Evolutionary conservation across 139 green algal genomes (phyloP).

Genomic region (Chlorella sp.): DNA sequence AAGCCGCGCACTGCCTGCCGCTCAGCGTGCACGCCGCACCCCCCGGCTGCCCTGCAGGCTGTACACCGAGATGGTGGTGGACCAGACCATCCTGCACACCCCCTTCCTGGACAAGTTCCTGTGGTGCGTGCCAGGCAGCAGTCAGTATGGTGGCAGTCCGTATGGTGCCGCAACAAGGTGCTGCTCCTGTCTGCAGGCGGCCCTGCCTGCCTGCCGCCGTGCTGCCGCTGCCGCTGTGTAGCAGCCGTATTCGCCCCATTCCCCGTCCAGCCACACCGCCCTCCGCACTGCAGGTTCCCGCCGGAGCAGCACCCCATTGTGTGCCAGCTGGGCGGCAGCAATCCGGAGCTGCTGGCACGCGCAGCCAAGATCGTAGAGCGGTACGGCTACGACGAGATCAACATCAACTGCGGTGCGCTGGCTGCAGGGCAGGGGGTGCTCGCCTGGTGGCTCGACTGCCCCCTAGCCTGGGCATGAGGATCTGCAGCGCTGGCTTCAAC

Average conservation of each 20-base stretch:
- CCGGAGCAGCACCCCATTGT: conserved; percentile 92
- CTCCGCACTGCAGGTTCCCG: conserved; percentile 66
- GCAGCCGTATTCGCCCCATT: too few species aligned
- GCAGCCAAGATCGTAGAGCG: conserved; percentile 67
- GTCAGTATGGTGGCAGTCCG: too few species aligned
- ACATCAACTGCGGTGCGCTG: conserved; percentile 89
- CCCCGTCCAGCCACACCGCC: too few species aligned
- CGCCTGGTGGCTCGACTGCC: not conserved
- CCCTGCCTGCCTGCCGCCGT: too few species aligned
- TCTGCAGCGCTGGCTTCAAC: too few species aligned
- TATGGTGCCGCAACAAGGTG: too few species aligned
- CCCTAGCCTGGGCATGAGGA: not conserved
- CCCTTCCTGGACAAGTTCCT: conserved; percentile 65
- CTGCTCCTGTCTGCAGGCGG: too few species aligned
- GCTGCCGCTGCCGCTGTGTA: too few species aligned
- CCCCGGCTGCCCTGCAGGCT: conserved; percentile 42
- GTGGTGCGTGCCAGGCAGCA: conserved; percentile 46
- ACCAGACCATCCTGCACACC: conserved; percentile 88
- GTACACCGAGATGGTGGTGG: conserved; percentile 97
- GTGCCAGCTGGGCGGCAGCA: conserved; percentile 88
- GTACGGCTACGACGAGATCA: conserved; percentile 94
- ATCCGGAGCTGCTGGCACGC: conserved; percentile 74
- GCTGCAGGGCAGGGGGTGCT: not conserved
- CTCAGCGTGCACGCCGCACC: too few species aligned
- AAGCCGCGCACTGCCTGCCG: too few species aligned